These are phyloP conservation scores for Amanita pallidorosea DNA, from an alignment of 768 basidiomycete genomes.

Conservation along the genomic window DNA sequence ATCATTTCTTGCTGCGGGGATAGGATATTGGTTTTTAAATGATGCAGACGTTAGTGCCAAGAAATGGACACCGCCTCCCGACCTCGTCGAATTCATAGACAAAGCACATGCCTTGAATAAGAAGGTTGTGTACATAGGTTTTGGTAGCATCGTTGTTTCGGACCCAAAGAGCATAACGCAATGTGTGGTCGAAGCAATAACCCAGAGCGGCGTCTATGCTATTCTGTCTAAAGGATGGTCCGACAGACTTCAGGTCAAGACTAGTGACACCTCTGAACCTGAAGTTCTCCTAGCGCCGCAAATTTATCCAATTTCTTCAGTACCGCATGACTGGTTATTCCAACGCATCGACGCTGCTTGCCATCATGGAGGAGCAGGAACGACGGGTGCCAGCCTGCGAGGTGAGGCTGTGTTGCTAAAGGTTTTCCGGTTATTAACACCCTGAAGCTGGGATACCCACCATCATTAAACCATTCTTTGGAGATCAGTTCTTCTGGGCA, in stretches of 20 bases:
- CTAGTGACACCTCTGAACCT: slow-evolving; percentile 42
- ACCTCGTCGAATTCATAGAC: slow-evolving; percentile 76
- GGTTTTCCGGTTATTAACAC: background rate
- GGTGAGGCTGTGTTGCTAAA: slow-evolving; percentile 34
- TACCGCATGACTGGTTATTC: slow-evolving; percentile 97
- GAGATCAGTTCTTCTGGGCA: slow-evolving; percentile 97
- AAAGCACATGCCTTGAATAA: slow-evolving; percentile 61
- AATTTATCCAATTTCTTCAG: slow-evolving; percentile 75
- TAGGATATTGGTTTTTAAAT: slow-evolving; percentile 93
- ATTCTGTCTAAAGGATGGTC: slow-evolving; percentile 99
- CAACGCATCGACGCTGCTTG: slow-evolving; percentile 90
- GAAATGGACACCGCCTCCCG: slow-evolving; percentile 83
- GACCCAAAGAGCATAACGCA: slow-evolving; percentile 91
- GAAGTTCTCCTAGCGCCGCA: slow-evolving; percentile 67
- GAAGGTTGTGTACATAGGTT: slow-evolving; percentile 96
- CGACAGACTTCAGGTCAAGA: slow-evolving; percentile 70
- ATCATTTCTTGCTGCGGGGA: slow-evolving; percentile 14
- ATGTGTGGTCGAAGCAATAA: slow-evolving; percentile 81
- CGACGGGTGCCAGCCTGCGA: slow-evolving; percentile 88
- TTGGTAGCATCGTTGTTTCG: slow-evolving; percentile 94
- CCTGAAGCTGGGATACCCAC: slow-evolving; percentile 80
- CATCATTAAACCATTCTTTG: slow-evolving; percentile 95
- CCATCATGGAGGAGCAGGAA: slow-evolving; percentile 96
- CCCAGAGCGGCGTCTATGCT: slow-evolving; percentile 78
- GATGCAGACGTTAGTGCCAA: slow-evolving; percentile 82